Evolutionary conservation across 1,284 basidiomycete species (phyloP), one percentile per base, ranked within the genome.

Genomic region (Sporisorium iseilematis-ciliati): DNA sequence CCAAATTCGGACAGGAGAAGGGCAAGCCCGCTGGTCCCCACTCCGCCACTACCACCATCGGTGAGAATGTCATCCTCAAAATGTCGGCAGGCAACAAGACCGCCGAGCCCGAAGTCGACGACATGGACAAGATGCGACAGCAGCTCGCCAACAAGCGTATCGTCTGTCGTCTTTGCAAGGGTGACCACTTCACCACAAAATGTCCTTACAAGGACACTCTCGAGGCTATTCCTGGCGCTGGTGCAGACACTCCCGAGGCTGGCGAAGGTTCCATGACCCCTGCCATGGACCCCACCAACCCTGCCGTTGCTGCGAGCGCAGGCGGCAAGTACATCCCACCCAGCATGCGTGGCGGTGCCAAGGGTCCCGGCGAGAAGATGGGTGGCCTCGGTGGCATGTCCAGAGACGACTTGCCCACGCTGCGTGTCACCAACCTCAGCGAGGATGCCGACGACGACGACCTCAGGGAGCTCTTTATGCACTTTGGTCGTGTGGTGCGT

Each of bases 151-250:
- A 84, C 70, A 94, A 94, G 86, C 94, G 94, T 83, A 93, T 99
- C 74, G 88, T 90, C 57, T 99, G 96, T 89, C 91, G 97, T 80
- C 87, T 97, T 65, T 99, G 97, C 88, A 94, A 96, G 86, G 96
- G 96, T 63, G 93, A 93, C 79, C 97, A 99, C 88, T 99, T 95
- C 87, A 99, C 97, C 12, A 92, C 95, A 70, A 95, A 95, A 86
- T 99, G 97, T 89, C 97, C 97, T 12, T 97, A 97, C 90, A 97
- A 95, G 87, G 95, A 98, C 80, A 93, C 93, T 21, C 86, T 90
- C 46, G 88, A 88, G 49, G 90, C 94, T 49, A 85, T 86, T 12
- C 90, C 92, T 21, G 93, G 92, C 12, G 88, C 81, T 26, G 78
- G 76, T 35, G 75, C 77, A 57, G 79, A 80, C 52, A 77, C 78